Base-by-base conservation (phyloP, 1,139 yeast genomes). In the Candida sp. region DNA sequence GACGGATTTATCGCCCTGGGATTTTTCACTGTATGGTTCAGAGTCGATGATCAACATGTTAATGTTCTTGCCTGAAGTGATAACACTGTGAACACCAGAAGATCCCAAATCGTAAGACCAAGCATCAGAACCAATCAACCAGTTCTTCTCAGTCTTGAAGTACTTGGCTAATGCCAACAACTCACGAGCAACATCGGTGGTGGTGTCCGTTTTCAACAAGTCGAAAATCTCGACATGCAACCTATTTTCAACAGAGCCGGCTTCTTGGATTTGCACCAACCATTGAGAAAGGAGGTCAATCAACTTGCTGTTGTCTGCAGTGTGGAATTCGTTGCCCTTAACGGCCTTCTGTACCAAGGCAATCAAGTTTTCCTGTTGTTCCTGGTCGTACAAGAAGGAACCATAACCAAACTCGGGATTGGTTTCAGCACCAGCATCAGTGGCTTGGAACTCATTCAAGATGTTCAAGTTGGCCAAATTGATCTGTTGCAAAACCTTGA, bases 81-180 rank as follows among this genome's bases (percentile, higher is more conserved):
- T 75, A 12, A 91, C 87, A 63, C 86, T 88, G 69, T 94, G 98
- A 49, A 93, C 89, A 67, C 98, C 97, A 8, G 97, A 88, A 57
- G 90, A 80, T 39, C 98, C 98, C 59, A 90, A 76, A 73, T 93
- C 98, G 66, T 88, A 92, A 23, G 97, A 83, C 98, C 99, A 93
- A 33, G 96, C 85, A 69, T 93, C 98, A 7, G 98, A 91, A 26
- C 98, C 98, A 55, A 94, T 78, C 55, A 93, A 76, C 99, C 99
- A 93, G 54, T 84, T 80, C 27, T 88, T 77, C 49, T 76, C 75
- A 41, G 75, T 63, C 42, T 66, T 67, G 57, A 87, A 78, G 56
- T 73, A 77, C 3, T 75, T 71, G 54, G 80, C 72, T 43, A 73
- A 69, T 3, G 72, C 67, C 44, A 88, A 73, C 11, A 88, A 72